Conservation (phyloP, 1,284 basidiomycete species). For the Trametes versicolor region DNA sequence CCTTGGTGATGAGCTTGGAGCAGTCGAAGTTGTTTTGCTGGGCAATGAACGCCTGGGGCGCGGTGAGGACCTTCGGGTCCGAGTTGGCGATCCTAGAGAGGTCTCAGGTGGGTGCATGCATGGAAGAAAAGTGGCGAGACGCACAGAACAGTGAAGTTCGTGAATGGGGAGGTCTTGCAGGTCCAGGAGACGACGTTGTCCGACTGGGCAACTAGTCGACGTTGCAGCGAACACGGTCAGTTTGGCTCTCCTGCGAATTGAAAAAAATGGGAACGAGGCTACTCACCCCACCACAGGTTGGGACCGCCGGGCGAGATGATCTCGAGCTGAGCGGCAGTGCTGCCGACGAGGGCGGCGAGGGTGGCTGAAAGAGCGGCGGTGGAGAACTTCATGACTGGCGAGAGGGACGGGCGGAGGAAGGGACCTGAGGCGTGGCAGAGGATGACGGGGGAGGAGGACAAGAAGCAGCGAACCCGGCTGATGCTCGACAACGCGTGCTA, state of each 20-base stretch:
- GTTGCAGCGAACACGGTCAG: background rate
- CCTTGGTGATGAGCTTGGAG: constrained; percentile 60
- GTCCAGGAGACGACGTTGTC: constrained; percentile 54
- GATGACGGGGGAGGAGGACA: constrained; percentile 18
- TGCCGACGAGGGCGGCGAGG: constrained; percentile 46
- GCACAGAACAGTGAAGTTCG: constrained; percentile 54
- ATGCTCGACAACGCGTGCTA: constrained; percentile 5
- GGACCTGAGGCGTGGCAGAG: constrained; percentile 23
- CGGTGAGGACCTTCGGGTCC: constrained; percentile 45
- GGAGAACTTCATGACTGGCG: constrained; percentile 49
- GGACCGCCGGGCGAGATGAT: constrained; percentile 50
- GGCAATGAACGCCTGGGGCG: constrained; percentile 56
- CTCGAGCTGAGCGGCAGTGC: constrained; percentile 49
- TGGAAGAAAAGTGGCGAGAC: constrained; percentile 29
- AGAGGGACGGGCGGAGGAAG: constrained; percentile 9
- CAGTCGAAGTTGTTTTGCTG: constrained; percentile 67
- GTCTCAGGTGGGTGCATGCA: constrained; percentile 23
- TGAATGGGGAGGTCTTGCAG: constrained; percentile 47
- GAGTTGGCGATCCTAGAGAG: constrained; percentile 52
- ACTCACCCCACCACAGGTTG: constrained; percentile 60
- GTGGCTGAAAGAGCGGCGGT: constrained; percentile 47
- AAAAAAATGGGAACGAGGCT: too few species aligned
- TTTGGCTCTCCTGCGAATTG: background rate
- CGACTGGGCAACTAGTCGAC: constrained; percentile 40
- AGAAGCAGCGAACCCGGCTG: constrained; percentile 16